Conservation (phyloP, 1,139 yeast genomes). For the Taphrina wiesneri region DNA sequence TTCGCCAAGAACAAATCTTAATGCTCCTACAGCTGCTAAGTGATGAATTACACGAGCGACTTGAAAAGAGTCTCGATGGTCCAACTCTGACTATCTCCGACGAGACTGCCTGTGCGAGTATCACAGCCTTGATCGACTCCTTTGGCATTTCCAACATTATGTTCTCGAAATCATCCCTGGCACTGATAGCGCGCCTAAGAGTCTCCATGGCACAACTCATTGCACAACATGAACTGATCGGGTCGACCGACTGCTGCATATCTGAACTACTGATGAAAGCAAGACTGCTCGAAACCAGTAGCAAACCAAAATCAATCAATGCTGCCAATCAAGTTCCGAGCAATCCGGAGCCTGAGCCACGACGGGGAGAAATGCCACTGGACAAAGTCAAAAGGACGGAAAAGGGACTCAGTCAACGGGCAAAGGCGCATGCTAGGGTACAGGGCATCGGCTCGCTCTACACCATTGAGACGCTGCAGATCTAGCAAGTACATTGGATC, state of each 20-base stretch:
- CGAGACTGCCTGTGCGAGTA: slow-evolving; percentile 9
- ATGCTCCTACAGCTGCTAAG: background rate
- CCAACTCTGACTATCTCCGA: slow-evolving; percentile 1
- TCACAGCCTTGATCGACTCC: slow-evolving; percentile 11
- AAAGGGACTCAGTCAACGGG: background rate
- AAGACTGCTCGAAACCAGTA: slow-evolving; percentile 15
- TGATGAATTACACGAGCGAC: slow-evolving; percentile 8
- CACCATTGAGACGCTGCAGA: slow-evolving; percentile 26
- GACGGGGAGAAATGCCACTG: slow-evolving; percentile 10
- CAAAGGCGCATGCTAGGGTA: slow-evolving; percentile 18
- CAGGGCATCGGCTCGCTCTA: slow-evolving; percentile 23
- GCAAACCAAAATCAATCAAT: background rate
- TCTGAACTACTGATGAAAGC: slow-evolving; percentile 26
- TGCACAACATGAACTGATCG: background rate
- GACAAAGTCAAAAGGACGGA: slow-evolving; percentile 14
- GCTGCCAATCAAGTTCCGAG: background rate
- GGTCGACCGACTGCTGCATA: slow-evolving; percentile 3
- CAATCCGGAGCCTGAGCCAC: slow-evolving; percentile 29
- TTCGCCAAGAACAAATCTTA: background rate
- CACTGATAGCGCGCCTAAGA: background rate
- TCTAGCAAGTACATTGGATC: background rate
- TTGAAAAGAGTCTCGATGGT: background rate
- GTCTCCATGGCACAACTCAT: background rate
- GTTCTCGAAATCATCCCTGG: background rate
- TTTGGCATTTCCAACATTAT: slow-evolving; percentile 15